Percentiles rank a stretch among this genome's conserved stretches.
phyloP scores from a whole-genome alignment of 192 early-diverging fungal species.

The Diversispora eburnea region DNA sequence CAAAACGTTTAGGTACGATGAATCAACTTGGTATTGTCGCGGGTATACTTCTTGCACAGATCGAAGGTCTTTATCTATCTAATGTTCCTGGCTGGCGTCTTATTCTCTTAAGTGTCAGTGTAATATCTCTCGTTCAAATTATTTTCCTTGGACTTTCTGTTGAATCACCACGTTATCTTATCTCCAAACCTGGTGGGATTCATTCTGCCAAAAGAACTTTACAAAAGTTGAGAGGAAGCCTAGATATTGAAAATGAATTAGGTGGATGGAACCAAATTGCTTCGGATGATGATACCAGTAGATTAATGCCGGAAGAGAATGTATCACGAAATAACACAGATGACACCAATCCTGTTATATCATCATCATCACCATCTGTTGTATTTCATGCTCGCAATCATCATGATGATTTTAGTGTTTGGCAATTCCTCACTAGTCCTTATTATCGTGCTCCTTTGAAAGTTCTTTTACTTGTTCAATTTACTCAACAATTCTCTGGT shows the following conservation, averaged over 20 bases:
- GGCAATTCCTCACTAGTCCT: conserved; percentile 40
- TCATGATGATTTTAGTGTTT: conserved; percentile 33
- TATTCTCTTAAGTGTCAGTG: conserved; percentile 60
- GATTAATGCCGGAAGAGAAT: conserved; percentile 8
- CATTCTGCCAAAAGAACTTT: conserved; percentile 53
- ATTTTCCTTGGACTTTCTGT: conserved; percentile 70
- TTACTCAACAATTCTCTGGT: conserved; percentile 85
- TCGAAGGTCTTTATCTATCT: conserved; percentile 60
- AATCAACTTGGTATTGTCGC: conserved; percentile 83
- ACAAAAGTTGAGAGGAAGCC: conserved; percentile 48
- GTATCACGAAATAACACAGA: conserved; percentile 20
- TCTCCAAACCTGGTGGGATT: conserved; percentile 46
- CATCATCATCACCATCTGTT: conserved; percentile 6
- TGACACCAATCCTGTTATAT: background rate
- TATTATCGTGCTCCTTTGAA: conserved; percentile 63
- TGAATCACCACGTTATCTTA: conserved; percentile 75
- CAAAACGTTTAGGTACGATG: conserved; percentile 48
- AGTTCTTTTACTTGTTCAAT: conserved; percentile 64
- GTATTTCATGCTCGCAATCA: conserved; percentile 21
- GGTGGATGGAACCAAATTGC: conserved; percentile 42
- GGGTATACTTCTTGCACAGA: conserved; percentile 75
- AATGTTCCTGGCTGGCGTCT: conserved; percentile 66
- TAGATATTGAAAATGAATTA: conserved; percentile 53
- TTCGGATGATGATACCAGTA: conserved; percentile 24
- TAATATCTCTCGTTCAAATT: conserved; percentile 59